Conservation (phyloP, 495 filamentous ascomycete genomes). For the Cercophora sp. region DNA sequence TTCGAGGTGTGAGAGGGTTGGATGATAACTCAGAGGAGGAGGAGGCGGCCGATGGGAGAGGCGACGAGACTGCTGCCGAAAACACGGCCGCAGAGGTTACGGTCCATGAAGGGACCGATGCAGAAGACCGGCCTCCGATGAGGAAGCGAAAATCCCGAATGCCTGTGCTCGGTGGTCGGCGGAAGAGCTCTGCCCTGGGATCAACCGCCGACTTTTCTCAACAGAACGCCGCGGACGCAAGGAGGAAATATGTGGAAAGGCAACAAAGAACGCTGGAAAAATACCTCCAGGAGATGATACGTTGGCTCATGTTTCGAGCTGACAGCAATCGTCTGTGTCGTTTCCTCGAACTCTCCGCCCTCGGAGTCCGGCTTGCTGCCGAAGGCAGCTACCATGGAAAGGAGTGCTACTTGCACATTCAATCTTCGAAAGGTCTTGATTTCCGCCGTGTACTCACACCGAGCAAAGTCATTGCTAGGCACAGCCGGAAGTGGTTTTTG, state of each 20-base stretch:
- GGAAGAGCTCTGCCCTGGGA: slow-evolving; percentile 30
- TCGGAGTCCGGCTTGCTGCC: slow-evolving; percentile 91
- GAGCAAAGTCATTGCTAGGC: slow-evolving; percentile 67
- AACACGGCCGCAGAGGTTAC: slow-evolving; percentile 35
- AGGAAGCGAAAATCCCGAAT: slow-evolving; percentile 63
- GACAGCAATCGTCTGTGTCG: slow-evolving; percentile 95
- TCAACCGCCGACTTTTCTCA: slow-evolving; percentile 24
- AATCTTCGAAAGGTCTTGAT: slow-evolving; percentile 86
- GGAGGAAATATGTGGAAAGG: slow-evolving; percentile 52
- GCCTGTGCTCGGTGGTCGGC: slow-evolving; percentile 41
- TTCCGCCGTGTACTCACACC: slow-evolving; percentile 79
- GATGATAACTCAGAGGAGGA: slow-evolving; percentile 82
- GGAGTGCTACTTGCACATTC: slow-evolving; percentile 88
- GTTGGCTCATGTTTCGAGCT: slow-evolving; percentile 89
- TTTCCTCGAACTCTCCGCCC: slow-evolving; percentile 89
- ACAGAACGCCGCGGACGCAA: slow-evolving; percentile 23
- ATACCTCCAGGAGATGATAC: slow-evolving; percentile 92
- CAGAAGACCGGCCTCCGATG: slow-evolving; percentile 34
- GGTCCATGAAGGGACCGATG: slow-evolving; percentile 39
- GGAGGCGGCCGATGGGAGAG: slow-evolving; percentile 44
- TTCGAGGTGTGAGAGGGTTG: slow-evolving; percentile 75
- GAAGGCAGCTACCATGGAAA: slow-evolving; percentile 98
- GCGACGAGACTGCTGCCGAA: slow-evolving; percentile 49
- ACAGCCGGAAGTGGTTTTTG: slow-evolving; percentile 93
- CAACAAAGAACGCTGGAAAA: slow-evolving; percentile 84